phyloP scores from a whole-genome alignment of 2,329 filamentous ascomycete genomes.

The Davidsoniella eucalypti region DNA sequence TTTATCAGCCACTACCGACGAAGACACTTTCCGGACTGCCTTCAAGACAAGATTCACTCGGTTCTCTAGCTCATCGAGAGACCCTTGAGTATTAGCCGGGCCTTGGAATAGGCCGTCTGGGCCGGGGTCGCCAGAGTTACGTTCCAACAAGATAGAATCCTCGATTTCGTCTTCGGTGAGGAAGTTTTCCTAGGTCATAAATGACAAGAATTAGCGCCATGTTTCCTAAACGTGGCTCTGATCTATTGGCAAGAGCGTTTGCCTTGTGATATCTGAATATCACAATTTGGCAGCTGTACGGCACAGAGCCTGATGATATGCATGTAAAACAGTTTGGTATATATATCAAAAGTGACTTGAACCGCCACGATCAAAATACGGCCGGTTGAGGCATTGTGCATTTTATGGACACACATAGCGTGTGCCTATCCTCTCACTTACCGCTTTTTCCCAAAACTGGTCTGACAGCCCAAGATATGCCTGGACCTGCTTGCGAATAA shows the following conservation, averaged over 20 bases:
- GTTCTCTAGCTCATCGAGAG: slow-evolving; percentile 35
- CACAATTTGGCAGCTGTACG: too few relatives aligned
- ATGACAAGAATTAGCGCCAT: slow-evolving; percentile 15
- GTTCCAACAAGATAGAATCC: slow-evolving; percentile 55
- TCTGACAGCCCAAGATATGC: slow-evolving; percentile 23
- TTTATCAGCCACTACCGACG: slow-evolving; percentile 30
- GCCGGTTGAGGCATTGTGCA: too few relatives aligned
- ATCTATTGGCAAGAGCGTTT: not conserved
- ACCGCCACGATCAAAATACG: too few relatives aligned
- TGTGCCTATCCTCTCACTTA: slow-evolving; percentile 21
- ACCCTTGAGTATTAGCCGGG: slow-evolving; percentile 22
- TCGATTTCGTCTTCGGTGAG: slow-evolving; percentile 54
- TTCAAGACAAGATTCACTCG: slow-evolving; percentile 36
- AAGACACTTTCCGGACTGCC: slow-evolving; percentile 28
- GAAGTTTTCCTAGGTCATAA: slow-evolving; percentile 19
- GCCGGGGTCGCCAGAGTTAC: slow-evolving; percentile 34
- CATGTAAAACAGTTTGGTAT: not conserved
- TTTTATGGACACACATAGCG: slow-evolving; percentile 16
- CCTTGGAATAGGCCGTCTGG: slow-evolving; percentile 28
- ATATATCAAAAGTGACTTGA: not conserved
- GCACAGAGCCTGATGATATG: not conserved
- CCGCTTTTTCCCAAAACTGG: slow-evolving; percentile 25
- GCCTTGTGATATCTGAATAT: too few relatives aligned
- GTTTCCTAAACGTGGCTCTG: not conserved
- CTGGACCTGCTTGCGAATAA: slow-evolving; percentile 33